Conservation (phyloP, 352 stramenopile genomes). For the Phytopythium vexans region DNA sequence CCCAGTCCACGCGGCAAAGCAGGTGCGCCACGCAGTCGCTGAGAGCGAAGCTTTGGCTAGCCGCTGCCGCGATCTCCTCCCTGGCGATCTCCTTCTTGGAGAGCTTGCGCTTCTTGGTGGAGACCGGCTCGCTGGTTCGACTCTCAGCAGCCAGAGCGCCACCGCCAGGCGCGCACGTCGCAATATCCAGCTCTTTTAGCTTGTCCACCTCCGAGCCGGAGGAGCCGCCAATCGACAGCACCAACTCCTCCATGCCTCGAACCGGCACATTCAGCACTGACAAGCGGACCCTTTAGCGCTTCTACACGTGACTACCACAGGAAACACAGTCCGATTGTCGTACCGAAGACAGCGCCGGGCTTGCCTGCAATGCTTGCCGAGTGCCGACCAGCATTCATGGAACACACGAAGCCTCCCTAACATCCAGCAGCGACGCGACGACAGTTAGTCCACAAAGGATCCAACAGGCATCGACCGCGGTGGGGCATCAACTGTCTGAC, state of each 20-base stretch:
- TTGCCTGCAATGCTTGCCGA: conserved; percentile 56
- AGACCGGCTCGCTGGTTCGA: background rate
- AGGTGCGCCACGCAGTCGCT: conserved; percentile 59
- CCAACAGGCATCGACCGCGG: too few relatives aligned
- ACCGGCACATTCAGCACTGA: conserved; percentile 77
- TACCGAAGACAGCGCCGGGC: conserved; percentile 56
- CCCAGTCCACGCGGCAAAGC: conserved; percentile 59
- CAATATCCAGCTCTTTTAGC: conserved; percentile 45
- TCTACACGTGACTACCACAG: background rate
- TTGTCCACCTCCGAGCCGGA: conserved; percentile 59
- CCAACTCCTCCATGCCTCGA: conserved; percentile 64
- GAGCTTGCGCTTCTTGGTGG: conserved; percentile 47
- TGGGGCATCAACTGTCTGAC: too few relatives aligned
- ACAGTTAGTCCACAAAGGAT: too few relatives aligned
- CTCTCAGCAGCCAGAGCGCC: conserved; percentile 4
- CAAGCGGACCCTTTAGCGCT: conserved; percentile 5
- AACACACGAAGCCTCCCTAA: conserved; percentile 77
- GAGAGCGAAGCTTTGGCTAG: conserved; percentile 36
- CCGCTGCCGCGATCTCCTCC: conserved; percentile 26
- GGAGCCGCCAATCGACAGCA: conserved; percentile 70
- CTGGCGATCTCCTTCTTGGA: conserved; percentile 56
- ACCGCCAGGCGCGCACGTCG: conserved; percentile 43
- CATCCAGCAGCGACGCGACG: background rate
- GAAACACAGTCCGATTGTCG: background rate
- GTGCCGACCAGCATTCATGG: conserved; percentile 70